These are phyloP conservation scores for Cladosporium phlei DNA, from an alignment of 2,329 filamentous ascomycete genomes.

Conservation along the genomic window DNA sequence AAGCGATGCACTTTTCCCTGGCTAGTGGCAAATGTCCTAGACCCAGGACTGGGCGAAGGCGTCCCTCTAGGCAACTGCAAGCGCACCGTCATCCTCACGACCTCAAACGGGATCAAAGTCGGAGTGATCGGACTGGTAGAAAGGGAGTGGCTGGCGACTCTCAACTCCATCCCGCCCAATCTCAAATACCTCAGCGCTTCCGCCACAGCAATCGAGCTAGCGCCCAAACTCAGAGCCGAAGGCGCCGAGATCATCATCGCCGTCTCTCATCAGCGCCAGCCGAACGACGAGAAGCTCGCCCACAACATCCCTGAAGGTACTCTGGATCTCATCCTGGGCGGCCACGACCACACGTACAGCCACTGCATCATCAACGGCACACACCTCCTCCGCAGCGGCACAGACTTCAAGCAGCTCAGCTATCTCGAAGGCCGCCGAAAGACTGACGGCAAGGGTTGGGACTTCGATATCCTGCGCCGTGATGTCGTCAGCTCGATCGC, in stretches of 20 bases:
- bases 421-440: constrained; percentile 74
- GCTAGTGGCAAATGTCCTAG: constrained; percentile 82
- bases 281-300: constrained; percentile 83
- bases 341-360: constrained; percentile 84
- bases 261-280: constrained; percentile 79
- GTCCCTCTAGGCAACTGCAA: constrained; percentile 71
- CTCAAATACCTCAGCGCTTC: constrained; percentile 77
- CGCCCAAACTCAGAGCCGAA: constrained; percentile 66
- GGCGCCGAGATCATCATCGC: constrained; percentile 81
- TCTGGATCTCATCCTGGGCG: constrained; percentile 81
- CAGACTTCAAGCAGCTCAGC: constrained; percentile 87
- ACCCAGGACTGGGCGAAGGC: constrained; percentile 71
- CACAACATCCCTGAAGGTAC: constrained; percentile 60
- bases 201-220: constrained; percentile 68
- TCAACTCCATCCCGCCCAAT: constrained; percentile 77
- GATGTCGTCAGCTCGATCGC: constrained; percentile 67
- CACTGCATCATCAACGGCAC: constrained; percentile 73
- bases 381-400: constrained; percentile 81
- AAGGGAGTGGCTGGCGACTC: constrained; percentile 81
- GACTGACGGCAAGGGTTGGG: constrained; percentile 55
- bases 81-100: constrained; percentile 70
- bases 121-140: constrained; percentile 83
- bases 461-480: constrained; percentile 70
- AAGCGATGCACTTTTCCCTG: constrained; percentile 79
- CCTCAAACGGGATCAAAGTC: constrained; percentile 79